Percentiles rank a stretch among this genome's conserved stretches.
These are phyloP conservation scores for Aegilops tauschii DNA, from an alignment of 176 grass and related monocot species.

Conservation along the genomic window DNA sequence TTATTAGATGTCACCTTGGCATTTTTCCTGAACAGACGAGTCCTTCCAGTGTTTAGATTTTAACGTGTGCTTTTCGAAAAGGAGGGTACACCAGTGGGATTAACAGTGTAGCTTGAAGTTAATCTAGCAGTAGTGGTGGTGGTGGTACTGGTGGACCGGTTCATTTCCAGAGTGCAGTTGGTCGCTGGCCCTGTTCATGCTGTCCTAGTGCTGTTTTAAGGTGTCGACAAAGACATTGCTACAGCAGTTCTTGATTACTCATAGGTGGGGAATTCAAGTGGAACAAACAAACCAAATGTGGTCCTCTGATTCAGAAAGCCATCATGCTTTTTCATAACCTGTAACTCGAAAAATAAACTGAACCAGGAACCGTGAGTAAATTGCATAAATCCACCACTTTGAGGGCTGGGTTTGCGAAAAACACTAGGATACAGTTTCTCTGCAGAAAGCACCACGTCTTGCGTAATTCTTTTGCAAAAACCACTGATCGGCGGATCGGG, in stretches of 20 bases:
- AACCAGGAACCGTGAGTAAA: too few relatives aligned
- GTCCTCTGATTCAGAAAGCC: constrained; percentile 10
- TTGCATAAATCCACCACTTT: too few relatives aligned
- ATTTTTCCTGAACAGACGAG: background rate
- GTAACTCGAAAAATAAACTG: too few relatives aligned
- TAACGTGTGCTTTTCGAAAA: background rate
- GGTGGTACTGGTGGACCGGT: background rate
- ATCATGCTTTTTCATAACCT: background rate
- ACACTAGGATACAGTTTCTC: too few relatives aligned
- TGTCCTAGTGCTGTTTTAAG: constrained; percentile 1
- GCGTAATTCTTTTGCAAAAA: too few relatives aligned
- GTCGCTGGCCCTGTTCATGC: constrained; percentile 16
- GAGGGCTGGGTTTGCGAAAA: too few relatives aligned
- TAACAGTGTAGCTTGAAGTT: constrained; percentile 8
- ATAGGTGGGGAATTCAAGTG: constrained; percentile 13
- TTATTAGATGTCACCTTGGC: background rate
- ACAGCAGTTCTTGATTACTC: background rate
- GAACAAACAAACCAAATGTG: constrained; percentile 8
- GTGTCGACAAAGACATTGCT: constrained; percentile 20
- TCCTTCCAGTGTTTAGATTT: constrained; percentile 8
- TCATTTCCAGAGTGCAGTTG: background rate
- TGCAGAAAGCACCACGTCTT: too few relatives aligned
- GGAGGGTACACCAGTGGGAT: background rate
- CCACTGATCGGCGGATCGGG: too few relatives aligned
- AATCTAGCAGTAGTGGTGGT: background rate